Evolutionary conservation across 2,329 filamentous ascomycete species (phyloP).

Genomic region (Coniella lustricola): DNA sequence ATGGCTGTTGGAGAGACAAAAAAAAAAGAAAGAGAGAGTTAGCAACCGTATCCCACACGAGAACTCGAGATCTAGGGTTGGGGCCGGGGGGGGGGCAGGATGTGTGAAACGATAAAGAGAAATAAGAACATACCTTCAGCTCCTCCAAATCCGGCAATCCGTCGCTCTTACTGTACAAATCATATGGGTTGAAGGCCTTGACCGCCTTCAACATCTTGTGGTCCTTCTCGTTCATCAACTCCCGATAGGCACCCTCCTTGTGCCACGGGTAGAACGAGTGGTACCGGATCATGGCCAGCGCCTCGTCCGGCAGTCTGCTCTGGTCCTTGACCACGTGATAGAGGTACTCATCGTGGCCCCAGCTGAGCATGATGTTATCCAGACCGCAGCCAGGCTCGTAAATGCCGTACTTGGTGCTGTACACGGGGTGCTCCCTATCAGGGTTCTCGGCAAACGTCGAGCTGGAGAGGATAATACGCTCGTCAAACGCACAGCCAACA

Average conservation of each 20-base stretch:
- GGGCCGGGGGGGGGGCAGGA: not conserved
- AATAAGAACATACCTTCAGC: conserved; percentile 53
- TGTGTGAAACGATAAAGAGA: too few relatives aligned
- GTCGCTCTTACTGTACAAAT: conserved; percentile 87
- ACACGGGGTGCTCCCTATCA: conserved; percentile 63
- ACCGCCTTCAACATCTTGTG: conserved; percentile 73
- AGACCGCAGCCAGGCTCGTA: conserved; percentile 73
- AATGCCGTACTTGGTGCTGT: conserved; percentile 70
- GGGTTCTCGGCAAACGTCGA: conserved; percentile 72
- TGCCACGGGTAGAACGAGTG: conserved; percentile 95
- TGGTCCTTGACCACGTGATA: conserved; percentile 85
- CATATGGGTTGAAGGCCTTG: conserved; percentile 83
- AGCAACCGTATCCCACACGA: not conserved
- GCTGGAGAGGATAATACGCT: conserved; percentile 67
- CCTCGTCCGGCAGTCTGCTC: conserved; percentile 69
- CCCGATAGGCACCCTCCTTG: conserved; percentile 67
- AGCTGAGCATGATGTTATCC: conserved; percentile 82
- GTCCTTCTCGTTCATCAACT: conserved; percentile 81
- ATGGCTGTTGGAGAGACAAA: conserved; percentile 40
- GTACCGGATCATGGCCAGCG: conserved; percentile 86
- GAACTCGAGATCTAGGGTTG: not conserved
- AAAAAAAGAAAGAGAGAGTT: not conserved
- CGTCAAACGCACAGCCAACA: conserved; percentile 68
- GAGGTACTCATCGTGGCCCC: conserved; percentile 84
- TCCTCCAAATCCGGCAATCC: conserved; percentile 68